These are phyloP conservation scores for Tolypocladium album DNA, from an alignment of 2,329 filamentous ascomycete genomes.

Conservation along the genomic window DNA sequence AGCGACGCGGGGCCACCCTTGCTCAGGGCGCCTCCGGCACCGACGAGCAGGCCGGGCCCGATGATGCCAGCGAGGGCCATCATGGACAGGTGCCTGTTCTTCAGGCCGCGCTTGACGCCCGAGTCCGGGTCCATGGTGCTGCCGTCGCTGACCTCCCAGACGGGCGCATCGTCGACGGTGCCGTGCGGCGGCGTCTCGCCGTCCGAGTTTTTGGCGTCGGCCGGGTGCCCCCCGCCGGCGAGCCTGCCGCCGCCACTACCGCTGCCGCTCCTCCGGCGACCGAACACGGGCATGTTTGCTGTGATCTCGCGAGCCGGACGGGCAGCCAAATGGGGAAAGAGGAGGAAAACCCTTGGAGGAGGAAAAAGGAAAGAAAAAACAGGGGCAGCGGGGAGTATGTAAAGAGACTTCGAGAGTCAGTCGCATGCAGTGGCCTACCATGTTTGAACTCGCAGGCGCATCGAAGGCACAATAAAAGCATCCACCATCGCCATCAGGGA, in stretches of 20 bases:
- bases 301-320: neutral
- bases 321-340: too few species aligned
- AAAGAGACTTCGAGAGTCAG: too few species aligned
- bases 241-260: slow-evolving; percentile 2
- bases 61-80: slow-evolving; percentile 52
- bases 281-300: slow-evolving; percentile 2
- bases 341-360: neutral
- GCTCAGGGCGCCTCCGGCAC: slow-evolving; percentile 57
- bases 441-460: neutral
- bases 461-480: neutral
- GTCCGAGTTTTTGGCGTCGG: slow-evolving; percentile 8
- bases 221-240: slow-evolving; percentile 3
- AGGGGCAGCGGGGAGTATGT: too few species aligned
- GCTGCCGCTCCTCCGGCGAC: neutral
- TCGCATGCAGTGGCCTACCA: neutral
- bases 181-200: neutral
- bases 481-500: neutral
- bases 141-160: slow-evolving; percentile 18
- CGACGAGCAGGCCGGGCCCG: slow-evolving; percentile 63
- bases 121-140: slow-evolving; percentile 46
- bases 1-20: slow-evolving; percentile 61
- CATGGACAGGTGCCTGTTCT: slow-evolving; percentile 58
- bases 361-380: neutral
- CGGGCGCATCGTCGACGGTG: slow-evolving; percentile 4
- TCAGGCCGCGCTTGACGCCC: slow-evolving; percentile 58